Percentiles rank a stretch among this genome's conserved stretches.
phyloP scores from a whole-genome alignment of 352 stramenopile species.

The Pythium biforme region DNA sequence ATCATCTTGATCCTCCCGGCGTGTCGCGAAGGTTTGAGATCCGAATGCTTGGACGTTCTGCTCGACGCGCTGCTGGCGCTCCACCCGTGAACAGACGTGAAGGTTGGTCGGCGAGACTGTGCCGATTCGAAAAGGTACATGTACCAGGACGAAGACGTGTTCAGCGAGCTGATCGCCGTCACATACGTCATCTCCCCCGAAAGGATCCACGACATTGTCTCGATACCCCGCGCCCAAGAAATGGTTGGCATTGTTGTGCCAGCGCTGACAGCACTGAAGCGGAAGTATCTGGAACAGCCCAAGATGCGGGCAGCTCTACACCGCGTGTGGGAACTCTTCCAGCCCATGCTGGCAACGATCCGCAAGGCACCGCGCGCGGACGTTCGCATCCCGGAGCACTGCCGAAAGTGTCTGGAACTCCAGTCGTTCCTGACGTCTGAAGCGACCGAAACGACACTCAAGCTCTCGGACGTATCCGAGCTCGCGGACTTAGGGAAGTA shows the following conservation, averaged over 20 bases:
- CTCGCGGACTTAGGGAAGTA: neutral
- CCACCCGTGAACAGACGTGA: neutral
- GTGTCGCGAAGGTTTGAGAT: neutral
- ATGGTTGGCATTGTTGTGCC: neutral
- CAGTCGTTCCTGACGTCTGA: neutral
- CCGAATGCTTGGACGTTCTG: neutral
- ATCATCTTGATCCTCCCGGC: neutral
- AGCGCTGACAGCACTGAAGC: neutral
- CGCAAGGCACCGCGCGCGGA: neutral
- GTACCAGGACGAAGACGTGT: neutral
- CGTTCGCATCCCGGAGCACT: neutral
- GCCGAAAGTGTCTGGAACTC: neutral
- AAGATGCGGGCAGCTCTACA: neutral
- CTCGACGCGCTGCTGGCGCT: neutral
- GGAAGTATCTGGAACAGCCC: neutral
- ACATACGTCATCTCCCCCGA: neutral
- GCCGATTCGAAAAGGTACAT: neutral
- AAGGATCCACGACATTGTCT: neutral
- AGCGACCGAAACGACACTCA: neutral
- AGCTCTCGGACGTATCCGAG: neutral
- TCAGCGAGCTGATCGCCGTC: neutral
- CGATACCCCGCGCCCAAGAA: neutral
- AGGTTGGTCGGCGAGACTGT: neutral
- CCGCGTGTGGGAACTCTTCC: neutral
- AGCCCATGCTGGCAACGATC: neutral